Base-by-base conservation (phyloP, 2,329 filamentous ascomycete genomes). In the Arthrinium phaeospermum region DNA sequence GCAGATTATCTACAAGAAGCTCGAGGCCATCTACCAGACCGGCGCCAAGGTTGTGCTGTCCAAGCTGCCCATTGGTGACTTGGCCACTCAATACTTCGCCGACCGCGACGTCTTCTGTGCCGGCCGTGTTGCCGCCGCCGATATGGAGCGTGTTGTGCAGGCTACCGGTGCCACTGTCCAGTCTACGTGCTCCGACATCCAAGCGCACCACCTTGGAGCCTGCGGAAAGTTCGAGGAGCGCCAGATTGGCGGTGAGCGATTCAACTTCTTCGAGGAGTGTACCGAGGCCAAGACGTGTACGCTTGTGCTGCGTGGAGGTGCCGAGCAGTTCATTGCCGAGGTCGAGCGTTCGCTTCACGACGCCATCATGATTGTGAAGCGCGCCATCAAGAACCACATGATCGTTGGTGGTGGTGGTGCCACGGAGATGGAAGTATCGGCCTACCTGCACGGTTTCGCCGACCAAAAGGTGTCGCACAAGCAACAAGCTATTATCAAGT, bases 1-100 rank as follows among this genome's bases (percentile, higher is more conserved):
- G 96, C 95, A 98, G 85, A 99, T 99, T 81, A 99, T 99, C 83
- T 98, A 93, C 91, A 96, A 98, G 88, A 99, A 99, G 89, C 93
- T 99, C 82, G 96, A 99, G 86, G 94, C 96, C 68, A 86, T 98
- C 71, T 90, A 96, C 89, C 92, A 96, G 85, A 98, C 96, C 7
- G 96, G 96, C 71, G 96, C 96, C 76, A 98, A 98, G 90, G 95
- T 99, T 70, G 95, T 99, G 57, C 91, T 99, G 72, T 98, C 94
- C 85, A 98, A 98, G 86, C 89, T 98, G 74, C 96, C 96, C 53
- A 98, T 99, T 80, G 96, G 96, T 80, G 96, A 99, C 86, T 86
- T 99, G 80, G 96, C 96, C 73, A 99, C 96, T 71, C 96, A 99
- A 86, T 98, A 92, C 86, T 99, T 99, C 80, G 96, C 96, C 77